These are phyloP conservation scores for Penicillium angulare DNA, from an alignment of 495 filamentous ascomycete species.

Conservation along the genomic window DNA sequence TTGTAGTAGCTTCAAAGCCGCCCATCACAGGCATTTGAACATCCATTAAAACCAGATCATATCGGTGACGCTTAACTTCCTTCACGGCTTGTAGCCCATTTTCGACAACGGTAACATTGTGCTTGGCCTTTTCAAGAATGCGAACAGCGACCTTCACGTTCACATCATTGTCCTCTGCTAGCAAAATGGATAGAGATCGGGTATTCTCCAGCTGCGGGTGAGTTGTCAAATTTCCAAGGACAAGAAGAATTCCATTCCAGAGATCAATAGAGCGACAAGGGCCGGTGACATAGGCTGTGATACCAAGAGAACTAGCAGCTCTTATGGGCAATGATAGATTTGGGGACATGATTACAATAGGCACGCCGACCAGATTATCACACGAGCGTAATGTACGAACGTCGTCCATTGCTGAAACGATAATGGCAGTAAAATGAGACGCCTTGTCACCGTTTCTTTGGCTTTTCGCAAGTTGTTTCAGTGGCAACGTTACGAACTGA, in stretches of 20 bases:
- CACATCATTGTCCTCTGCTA: slow-evolving; percentile 80
- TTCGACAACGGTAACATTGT: slow-evolving; percentile 65
- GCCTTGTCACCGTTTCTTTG: slow-evolving; percentile 50
- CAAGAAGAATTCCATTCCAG: slow-evolving; percentile 90
- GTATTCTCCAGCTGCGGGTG: slow-evolving; percentile 81
- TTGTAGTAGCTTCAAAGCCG: slow-evolving; percentile 73
- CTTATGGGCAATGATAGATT: slow-evolving; percentile 81
- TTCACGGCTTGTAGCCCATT: slow-evolving; percentile 78
- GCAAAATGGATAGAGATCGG: slow-evolving; percentile 82
- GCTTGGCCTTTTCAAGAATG: slow-evolving; percentile 73
- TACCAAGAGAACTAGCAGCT: slow-evolving; percentile 86
- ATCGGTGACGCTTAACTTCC: slow-evolving; percentile 49
- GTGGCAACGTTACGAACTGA: slow-evolving; percentile 67
- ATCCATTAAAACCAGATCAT: slow-evolving; percentile 86
- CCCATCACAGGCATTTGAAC: slow-evolving; percentile 83
- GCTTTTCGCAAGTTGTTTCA: slow-evolving; percentile 38
- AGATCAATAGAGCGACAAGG: slow-evolving; percentile 88
- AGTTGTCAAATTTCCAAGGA: slow-evolving; percentile 81
- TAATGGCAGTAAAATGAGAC: slow-evolving; percentile 77
- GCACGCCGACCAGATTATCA: slow-evolving; percentile 85
- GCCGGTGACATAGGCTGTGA: slow-evolving; percentile 92
- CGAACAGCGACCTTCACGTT: slow-evolving; percentile 78
- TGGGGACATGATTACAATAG: slow-evolving; percentile 83
- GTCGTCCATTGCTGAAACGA: slow-evolving; percentile 82
- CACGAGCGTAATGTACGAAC: slow-evolving; percentile 73